Conservation (phyloP, 768 basidiomycete genomes). For the Termitomyces sp. region DNA sequence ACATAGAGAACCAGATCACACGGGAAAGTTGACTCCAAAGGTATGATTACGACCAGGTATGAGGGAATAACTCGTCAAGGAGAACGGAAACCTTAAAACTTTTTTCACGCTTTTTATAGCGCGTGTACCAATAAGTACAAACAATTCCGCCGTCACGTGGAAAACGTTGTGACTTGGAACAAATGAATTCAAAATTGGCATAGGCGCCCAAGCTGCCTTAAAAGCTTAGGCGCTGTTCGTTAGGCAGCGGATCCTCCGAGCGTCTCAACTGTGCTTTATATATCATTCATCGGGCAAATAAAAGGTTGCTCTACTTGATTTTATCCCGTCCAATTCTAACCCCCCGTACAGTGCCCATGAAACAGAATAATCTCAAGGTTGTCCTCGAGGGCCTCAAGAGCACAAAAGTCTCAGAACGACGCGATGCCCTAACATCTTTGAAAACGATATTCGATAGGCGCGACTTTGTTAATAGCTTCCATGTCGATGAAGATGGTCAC, state of each 20-base stretch:
- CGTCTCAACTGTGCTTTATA: neutral
- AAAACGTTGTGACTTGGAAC: too few species aligned
- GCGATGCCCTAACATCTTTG: constrained; percentile 53
- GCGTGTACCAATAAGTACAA: constrained; percentile 3
- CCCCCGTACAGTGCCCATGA: neutral
- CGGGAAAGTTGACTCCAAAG: neutral
- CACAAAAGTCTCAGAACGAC: constrained; percentile 65
- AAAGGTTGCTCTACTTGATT: neutral
- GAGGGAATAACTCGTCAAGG: too few species aligned
- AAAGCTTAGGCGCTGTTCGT: too few species aligned
- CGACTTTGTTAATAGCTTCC: constrained; percentile 38
- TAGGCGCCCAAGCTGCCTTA: neutral
- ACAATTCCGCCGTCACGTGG: constrained; percentile 6
- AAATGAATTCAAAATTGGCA: too few species aligned
- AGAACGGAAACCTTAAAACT: too few species aligned
- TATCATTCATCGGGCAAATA: neutral
- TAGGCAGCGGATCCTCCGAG: too few species aligned
- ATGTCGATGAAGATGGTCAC: constrained; percentile 29
- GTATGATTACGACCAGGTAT: neutral
- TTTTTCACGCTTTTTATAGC: neutral
- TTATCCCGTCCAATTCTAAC: neutral
- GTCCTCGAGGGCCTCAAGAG: constrained; percentile 50
- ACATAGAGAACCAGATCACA: constrained; percentile 4
- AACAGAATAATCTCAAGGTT: constrained; percentile 29
- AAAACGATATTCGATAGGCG: constrained; percentile 46